phyloP scores from a whole-genome alignment of 352 stramenopile species.

The Phytophthora idaei region DNA sequence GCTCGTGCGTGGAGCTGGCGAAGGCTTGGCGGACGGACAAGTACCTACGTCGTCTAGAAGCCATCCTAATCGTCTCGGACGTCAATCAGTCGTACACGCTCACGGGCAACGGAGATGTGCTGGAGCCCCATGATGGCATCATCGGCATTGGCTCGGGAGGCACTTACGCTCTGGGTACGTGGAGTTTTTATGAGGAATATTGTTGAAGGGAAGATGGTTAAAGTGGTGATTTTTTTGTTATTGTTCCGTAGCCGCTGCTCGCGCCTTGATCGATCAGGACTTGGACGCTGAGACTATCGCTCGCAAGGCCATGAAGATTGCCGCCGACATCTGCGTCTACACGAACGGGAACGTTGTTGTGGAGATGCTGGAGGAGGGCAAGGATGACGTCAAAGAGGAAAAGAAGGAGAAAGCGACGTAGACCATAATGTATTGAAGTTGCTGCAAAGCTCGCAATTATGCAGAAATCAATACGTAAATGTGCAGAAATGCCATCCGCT shows the following conservation, averaged over 20 bases:
- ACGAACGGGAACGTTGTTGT: conserved; percentile 98
- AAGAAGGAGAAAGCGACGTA: conserved; percentile 46
- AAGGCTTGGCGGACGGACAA: conserved; percentile 99
- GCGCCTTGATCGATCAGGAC: conserved; percentile 95
- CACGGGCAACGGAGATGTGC: conserved; percentile 98
- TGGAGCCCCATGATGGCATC: conserved; percentile 96
- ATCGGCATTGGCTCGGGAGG: conserved; percentile 95
- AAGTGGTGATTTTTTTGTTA: conserved; percentile 4
- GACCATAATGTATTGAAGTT: conserved; percentile 5
- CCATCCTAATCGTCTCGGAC: conserved; percentile 95
- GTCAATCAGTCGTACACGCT: conserved; percentile 96
- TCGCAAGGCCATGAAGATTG: conserved; percentile 95
- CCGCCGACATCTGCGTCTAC: conserved; percentile 98
- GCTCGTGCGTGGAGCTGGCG: conserved; percentile 98
- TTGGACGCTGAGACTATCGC: conserved; percentile 95
- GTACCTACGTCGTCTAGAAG: conserved; percentile 96
- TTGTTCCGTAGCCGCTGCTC: conserved; percentile 87
- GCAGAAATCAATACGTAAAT: conserved; percentile 23
- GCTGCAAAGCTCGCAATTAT: conserved; percentile 2
- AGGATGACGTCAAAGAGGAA: conserved; percentile 22
- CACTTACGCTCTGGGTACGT: conserved; percentile 93
- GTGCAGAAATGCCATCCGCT: background rate
- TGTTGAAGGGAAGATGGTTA: background rate
- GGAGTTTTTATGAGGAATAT: conserved; percentile 8
- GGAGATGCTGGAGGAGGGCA: conserved; percentile 85